Evolutionary conservation across 176 grass and related monocot species (phyloP), one percentile per base, ranked within the genome.

Genomic region (Aegilops longissima): DNA sequence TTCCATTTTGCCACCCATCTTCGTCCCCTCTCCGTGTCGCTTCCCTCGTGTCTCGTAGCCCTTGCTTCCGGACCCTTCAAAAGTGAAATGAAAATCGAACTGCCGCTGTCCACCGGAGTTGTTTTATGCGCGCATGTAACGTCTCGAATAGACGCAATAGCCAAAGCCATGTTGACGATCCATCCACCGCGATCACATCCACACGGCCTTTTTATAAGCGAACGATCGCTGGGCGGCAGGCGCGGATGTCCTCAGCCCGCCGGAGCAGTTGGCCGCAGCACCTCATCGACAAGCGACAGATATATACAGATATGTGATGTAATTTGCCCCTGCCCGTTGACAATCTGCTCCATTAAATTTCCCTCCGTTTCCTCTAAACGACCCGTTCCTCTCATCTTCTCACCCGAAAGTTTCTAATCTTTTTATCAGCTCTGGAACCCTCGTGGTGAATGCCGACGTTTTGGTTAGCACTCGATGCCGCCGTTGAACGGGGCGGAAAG

Each of bases 401-500:
- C 73, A 12, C 66, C 35, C 25, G 54, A 80, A 91, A 87, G 76
- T 80, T 12, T 47, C 36, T 24, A 17, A 16, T 47, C 68, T 75
- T 44, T 44, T 44, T 44, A 2, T 44, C 42, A 1, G 42, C 42
- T 0, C 42, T 45, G 3, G 3, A 3, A 1, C 44, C 12, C 0
- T 47, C 12, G 44, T 13, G 44, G 38, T 44, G n/a, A 36, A 14
- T 51, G 47, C 47, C 13, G 31, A 56, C 34, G 31, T 5, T 20
- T 51, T 5, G 51, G 51, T 18, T 54, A 17, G 51, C 36, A 68
- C n/a, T 77, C 61, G 49, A 81, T 88, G 47, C 62, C 76, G 70
- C 81, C 81, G 82, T 85, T 81, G 85, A 84, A 88, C 45, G 5
- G 68, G 34, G 76, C 39, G 47, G 75, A 51, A 51, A 29, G 42